A percentile compares a stretch with the other conserved stretches of the same genome.
Conservation (phyloP, 1,139 yeast genomes). For the Pichia sp. region DNA sequence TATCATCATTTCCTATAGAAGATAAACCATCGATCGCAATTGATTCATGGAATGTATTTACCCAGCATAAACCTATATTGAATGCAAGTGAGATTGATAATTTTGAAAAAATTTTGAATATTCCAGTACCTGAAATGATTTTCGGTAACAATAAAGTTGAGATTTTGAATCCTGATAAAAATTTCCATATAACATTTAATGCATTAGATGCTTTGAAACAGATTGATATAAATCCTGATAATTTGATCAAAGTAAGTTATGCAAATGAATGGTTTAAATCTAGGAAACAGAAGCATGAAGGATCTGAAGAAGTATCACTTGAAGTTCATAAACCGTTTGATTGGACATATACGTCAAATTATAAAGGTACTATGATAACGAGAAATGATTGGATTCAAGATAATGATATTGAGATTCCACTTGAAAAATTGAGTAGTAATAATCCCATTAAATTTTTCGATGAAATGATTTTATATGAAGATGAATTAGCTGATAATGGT, state of each 20-base stretch:
- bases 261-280: constrained; percentile 83
- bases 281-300: constrained; percentile 36
- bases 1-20: constrained; percentile 50
- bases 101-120: constrained; percentile 47
- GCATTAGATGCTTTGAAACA: constrained; percentile 73
- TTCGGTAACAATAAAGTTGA: constrained; percentile 81
- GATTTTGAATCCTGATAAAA: constrained; percentile 15
- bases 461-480: constrained; percentile 83
- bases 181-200: constrained; percentile 48
- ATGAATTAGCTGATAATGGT: constrained; percentile 95
- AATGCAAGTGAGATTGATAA: constrained; percentile 67
- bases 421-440: constrained; percentile 54
- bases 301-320: constrained; percentile 32
- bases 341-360: constrained; percentile 89
- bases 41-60: constrained; percentile 44
- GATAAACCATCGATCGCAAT: constrained; percentile 63
- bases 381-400: constrained; percentile 12
- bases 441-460: constrained; percentile 88
- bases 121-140: constrained; percentile 96
- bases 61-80: constrained; percentile 70
- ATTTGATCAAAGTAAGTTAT: constrained; percentile 65
- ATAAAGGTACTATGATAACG: constrained; percentile 49
- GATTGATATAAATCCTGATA: constrained; percentile 41
- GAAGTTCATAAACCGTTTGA: constrained; percentile 75
- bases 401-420: constrained; percentile 45